phyloP scores from a whole-genome alignment of 108 stramenopile genomes.

The Cafeteria roenbergensis region DNA sequence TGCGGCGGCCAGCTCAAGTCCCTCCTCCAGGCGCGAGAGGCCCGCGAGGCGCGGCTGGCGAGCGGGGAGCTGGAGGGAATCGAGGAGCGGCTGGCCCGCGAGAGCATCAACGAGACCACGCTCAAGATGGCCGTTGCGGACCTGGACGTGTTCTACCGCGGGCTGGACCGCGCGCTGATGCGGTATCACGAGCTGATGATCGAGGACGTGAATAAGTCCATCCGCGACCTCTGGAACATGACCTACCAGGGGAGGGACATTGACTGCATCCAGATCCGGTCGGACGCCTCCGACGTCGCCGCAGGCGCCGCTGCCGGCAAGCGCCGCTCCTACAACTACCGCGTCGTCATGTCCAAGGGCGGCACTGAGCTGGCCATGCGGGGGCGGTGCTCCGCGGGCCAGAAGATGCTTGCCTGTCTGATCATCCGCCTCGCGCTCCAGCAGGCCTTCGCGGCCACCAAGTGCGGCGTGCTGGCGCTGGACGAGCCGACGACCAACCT shows the following conservation, averaged over 20 bases:
- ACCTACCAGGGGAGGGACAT: slow-evolving; percentile 97
- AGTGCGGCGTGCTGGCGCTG: slow-evolving; percentile 82
- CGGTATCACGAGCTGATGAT: slow-evolving; percentile 82
- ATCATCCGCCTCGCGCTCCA: slow-evolving; percentile 97
- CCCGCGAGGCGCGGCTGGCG: too few species aligned
- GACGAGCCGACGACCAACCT: slow-evolving; percentile 95
- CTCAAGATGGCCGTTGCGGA: slow-evolving; percentile 75
- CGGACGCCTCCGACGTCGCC: slow-evolving; percentile 61
- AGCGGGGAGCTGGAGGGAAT: neutral
- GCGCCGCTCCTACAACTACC: slow-evolving; percentile 76
- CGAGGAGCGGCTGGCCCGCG: slow-evolving; percentile 2
- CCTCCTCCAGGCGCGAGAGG: too few species aligned
- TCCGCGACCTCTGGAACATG: slow-evolving; percentile 80
- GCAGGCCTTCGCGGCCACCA: slow-evolving; percentile 88
- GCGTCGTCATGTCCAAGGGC: slow-evolving; percentile 90
- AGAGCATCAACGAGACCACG: slow-evolving; percentile 31
- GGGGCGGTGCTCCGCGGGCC: slow-evolving; percentile 84
- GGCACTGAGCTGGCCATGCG: slow-evolving; percentile 80
- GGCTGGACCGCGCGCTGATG: slow-evolving; percentile 77
- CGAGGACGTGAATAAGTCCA: slow-evolving; percentile 90
- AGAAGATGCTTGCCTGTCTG: slow-evolving; percentile 79
- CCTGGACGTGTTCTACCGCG: slow-evolving; percentile 73
- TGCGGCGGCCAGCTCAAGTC: too few species aligned
- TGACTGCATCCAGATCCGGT: slow-evolving; percentile 68
- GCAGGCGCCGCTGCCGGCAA: slow-evolving; percentile 44